phyloP scores from a whole-genome alignment of 2,329 filamentous ascomycete species.

The Colletotrichum endophyticum region DNA sequence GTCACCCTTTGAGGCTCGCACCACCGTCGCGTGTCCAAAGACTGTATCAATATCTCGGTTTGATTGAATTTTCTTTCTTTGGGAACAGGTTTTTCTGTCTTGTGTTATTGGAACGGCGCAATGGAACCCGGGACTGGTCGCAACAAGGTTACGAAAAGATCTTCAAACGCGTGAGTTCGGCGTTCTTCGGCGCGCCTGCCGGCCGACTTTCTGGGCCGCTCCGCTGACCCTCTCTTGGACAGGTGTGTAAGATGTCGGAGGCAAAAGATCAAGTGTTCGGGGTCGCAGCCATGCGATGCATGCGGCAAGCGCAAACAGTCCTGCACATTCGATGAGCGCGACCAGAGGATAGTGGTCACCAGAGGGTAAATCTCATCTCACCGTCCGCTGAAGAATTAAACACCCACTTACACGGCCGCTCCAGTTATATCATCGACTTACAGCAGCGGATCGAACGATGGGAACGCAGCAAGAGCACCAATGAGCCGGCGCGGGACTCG shows the following conservation, averaged over 20 bases:
- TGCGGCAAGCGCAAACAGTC: conserved; percentile 46
- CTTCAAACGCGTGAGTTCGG: conserved; percentile 22
- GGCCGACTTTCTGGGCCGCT: not conserved
- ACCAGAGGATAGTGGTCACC: conserved; percentile 54
- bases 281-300: conserved; percentile 45
- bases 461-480: conserved; percentile 9
- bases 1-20: not conserved
- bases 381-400: not conserved
- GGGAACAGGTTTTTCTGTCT: not conserved
- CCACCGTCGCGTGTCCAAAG: not conserved
- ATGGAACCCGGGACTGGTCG: conserved; percentile 15
- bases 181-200: not conserved
- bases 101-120: not conserved
- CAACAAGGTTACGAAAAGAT: conserved; percentile 20
- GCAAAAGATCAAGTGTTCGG: conserved; percentile 52
- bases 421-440: conserved; percentile 26
- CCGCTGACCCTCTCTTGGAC: not conserved
- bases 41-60: not conserved
- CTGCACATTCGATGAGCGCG: conserved; percentile 48
- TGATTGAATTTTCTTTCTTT: not conserved
- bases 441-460: conserved; percentile 13
- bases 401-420: not conserved
- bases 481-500: not conserved
- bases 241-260: conserved; percentile 49
- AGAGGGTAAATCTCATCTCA: conserved; percentile 36